These are phyloP conservation scores for Crucihimalaya himalaica DNA, from an alignment of 345 rosid genomes.

Conservation along the genomic window DNA sequence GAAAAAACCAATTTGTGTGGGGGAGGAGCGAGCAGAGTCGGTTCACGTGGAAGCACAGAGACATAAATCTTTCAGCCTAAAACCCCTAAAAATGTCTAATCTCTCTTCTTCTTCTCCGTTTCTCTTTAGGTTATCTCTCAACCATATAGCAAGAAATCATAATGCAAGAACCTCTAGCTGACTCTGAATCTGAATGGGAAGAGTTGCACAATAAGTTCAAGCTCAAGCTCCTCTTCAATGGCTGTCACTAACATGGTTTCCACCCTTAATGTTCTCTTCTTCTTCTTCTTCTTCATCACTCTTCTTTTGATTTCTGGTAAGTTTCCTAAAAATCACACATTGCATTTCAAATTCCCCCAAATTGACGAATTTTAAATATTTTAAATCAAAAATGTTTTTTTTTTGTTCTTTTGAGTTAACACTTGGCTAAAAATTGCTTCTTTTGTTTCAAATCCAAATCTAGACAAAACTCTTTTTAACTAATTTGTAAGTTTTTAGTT, in stretches of 20 bases:
- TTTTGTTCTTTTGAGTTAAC: not conserved
- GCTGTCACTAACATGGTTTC: constrained; percentile 51
- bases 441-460: constrained; percentile 1
- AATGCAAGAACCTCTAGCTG: constrained; percentile 67
- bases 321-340: constrained; percentile 25
- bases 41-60: constrained; percentile 40
- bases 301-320: constrained; percentile 31
- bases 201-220: constrained; percentile 43
- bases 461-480: not conserved
- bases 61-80: constrained; percentile 34
- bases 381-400: not conserved
- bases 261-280: constrained; percentile 30
- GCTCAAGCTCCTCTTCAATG: constrained; percentile 63
- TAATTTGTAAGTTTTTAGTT: not conserved
- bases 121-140: not conserved
- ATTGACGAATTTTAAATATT: not conserved
- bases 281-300: constrained; percentile 39
- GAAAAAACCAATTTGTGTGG: constrained; percentile 22
- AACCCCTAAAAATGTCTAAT: constrained; percentile 34
- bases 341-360: constrained; percentile 1
- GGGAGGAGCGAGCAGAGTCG: constrained; percentile 33
- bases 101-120: constrained; percentile 25
- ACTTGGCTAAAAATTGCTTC: not conserved
- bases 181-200: constrained; percentile 47
- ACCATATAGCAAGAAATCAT: constrained; percentile 28